phyloP scores from a whole-genome alignment of 2,329 filamentous ascomycete species.

The Trematosphaeria pertusa region DNA sequence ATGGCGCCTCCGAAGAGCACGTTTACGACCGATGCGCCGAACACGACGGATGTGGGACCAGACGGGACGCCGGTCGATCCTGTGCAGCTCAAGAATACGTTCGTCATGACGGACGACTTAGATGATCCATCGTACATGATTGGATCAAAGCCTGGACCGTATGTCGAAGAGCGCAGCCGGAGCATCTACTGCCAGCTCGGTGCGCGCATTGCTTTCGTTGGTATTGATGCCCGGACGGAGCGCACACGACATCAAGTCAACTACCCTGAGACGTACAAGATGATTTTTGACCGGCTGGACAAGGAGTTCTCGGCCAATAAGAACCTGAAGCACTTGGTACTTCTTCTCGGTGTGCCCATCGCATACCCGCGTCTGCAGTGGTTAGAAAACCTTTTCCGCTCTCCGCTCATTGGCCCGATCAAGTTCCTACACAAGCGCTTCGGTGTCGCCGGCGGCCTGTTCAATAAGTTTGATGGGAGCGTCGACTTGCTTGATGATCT shows the following conservation, averaged over 20 bases:
- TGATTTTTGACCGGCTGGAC: slow-evolving; percentile 64
- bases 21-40: slow-evolving; percentile 76
- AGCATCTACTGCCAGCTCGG: slow-evolving; percentile 70
- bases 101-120: slow-evolving; percentile 65
- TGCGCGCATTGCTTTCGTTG: slow-evolving; percentile 68
- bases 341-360: slow-evolving; percentile 76
- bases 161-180: slow-evolving; percentile 67
- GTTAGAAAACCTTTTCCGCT: slow-evolving; percentile 90
- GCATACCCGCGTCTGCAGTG: slow-evolving; percentile 80
- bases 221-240: slow-evolving; percentile 69
- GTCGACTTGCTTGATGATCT: slow-evolving; percentile 70
- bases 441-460: slow-evolving; percentile 81
- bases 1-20: slow-evolving; percentile 83
- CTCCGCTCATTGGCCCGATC: slow-evolving; percentile 85
- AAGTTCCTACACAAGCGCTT: slow-evolving; percentile 91
- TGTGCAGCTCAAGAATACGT: slow-evolving; percentile 76
- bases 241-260: slow-evolving; percentile 93
- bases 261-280: slow-evolving; percentile 71
- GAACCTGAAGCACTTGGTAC: slow-evolving; percentile 67
- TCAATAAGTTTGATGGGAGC: slow-evolving; percentile 90
- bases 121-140: slow-evolving; percentile 80
- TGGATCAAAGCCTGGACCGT: slow-evolving; percentile 73
- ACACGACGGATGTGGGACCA: slow-evolving; percentile 56
- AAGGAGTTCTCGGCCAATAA: slow-evolving; percentile 60
- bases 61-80: slow-evolving; percentile 67